A percentile compares a stretch with the other conserved stretches of the same genome.
phyloP scores from a whole-genome alignment of 129 eudicot genomes.

The Centaurea solstitialis region DNA sequence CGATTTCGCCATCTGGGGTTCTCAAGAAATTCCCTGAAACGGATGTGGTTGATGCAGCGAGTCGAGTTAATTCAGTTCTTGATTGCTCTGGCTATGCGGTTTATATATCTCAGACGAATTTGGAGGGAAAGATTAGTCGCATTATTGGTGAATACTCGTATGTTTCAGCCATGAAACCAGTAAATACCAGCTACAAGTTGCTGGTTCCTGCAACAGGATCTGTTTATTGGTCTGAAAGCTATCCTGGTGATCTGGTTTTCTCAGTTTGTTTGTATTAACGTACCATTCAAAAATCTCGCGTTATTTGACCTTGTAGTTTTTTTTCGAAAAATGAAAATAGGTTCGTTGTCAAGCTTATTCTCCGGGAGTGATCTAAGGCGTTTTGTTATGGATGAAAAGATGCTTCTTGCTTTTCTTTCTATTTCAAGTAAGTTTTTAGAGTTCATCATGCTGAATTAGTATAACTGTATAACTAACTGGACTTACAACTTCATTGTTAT shows the following conservation, averaged over 20 bases:
- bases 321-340: constrained; percentile 28
- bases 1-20: constrained; percentile 82
- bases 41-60: constrained; percentile 37
- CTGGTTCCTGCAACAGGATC: constrained; percentile 78
- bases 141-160: constrained; percentile 48
- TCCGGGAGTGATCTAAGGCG: constrained; percentile 55
- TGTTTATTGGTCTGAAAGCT: constrained; percentile 69
- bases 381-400: constrained; percentile 66
- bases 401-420: constrained; percentile 71
- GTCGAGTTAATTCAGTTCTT: constrained; percentile 66
- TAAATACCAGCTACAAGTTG: constrained; percentile 42
- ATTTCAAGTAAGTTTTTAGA: constrained; percentile 64
- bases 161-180: constrained; percentile 69
- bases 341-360: constrained; percentile 46
- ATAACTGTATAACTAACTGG: constrained; percentile 22
- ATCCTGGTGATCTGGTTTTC: constrained; percentile 60
- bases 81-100: constrained; percentile 94
- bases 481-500: constrained; percentile 27
- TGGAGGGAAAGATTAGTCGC: constrained; percentile 62
- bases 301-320: constrained; percentile 7
- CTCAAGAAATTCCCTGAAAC: constrained; percentile 53
- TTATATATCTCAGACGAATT: constrained; percentile 64
- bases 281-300: neutral
- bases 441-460: constrained; percentile 11
- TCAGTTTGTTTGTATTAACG: neutral